Evolutionary conservation across 345 rosid genomes (phyloP).

Genomic region (Chamaenerion angustifolium): DNA sequence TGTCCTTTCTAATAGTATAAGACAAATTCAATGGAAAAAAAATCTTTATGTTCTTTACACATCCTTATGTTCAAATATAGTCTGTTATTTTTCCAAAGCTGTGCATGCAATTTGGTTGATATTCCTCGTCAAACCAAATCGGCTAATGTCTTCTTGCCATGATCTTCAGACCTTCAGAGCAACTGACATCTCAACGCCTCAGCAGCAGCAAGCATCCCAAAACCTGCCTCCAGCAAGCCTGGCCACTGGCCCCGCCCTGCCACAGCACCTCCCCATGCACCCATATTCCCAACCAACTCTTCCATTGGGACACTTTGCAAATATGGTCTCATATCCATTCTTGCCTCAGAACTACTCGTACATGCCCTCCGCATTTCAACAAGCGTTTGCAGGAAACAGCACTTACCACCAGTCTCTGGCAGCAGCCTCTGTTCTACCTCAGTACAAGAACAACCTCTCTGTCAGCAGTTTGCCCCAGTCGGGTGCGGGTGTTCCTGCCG

Average conservation of each 20-base stretch:
- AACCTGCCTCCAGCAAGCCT: conserved; percentile 39
- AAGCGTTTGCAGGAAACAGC: conserved; percentile 64
- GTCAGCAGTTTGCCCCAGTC: conserved; percentile 82
- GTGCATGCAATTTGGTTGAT: neutral
- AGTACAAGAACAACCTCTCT: conserved; percentile 68
- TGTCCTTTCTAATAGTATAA: too few species aligned
- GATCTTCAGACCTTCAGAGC: conserved; percentile 46
- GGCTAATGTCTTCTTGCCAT: conserved; percentile 9
- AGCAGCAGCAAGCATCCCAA: conserved; percentile 34
- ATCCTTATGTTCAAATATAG: too few species aligned
- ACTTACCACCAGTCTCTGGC: conserved; percentile 81
- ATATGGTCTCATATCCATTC: conserved; percentile 79
- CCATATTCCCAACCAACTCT: conserved; percentile 80
- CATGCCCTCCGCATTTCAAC: conserved; percentile 91
- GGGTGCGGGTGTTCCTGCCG: conserved; percentile 54
- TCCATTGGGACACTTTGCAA: conserved; percentile 72
- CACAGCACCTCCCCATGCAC: conserved; percentile 83
- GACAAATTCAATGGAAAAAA: too few species aligned
- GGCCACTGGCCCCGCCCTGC: conserved; percentile 69
- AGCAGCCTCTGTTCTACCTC: conserved; percentile 75
- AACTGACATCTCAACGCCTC: conserved; percentile 49
- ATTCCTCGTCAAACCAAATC: neutral
- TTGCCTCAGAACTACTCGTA: conserved; percentile 86
- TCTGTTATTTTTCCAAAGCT: too few species aligned
- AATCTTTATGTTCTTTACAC: too few species aligned